Percentiles rank a stretch among this genome's conserved stretches.
Evolutionary conservation across 192 early-diverging fungal species (phyloP).

Genomic region (Chytriomyces sp.): DNA sequence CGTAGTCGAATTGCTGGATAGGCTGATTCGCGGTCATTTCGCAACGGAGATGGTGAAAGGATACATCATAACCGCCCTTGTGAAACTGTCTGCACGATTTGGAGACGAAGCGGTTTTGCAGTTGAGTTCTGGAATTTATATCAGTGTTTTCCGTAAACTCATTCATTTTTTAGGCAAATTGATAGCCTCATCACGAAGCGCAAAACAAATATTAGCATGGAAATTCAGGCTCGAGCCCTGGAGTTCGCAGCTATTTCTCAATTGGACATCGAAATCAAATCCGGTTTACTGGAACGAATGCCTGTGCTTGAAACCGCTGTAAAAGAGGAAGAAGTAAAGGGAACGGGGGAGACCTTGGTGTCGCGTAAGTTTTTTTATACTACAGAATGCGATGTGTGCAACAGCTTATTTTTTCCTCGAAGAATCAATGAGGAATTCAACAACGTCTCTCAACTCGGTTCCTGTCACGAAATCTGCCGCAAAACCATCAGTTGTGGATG

Average conservation of each 20-base stretch:
- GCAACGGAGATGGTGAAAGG: slow-evolving; percentile 75
- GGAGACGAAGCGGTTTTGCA: slow-evolving; percentile 41
- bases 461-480: not conserved
- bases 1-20: slow-evolving; percentile 55
- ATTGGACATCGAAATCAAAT: slow-evolving; percentile 56
- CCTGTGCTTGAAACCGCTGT: slow-evolving; percentile 70
- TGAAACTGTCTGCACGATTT: slow-evolving; percentile 87
- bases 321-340: slow-evolving; percentile 53
- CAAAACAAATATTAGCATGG: slow-evolving; percentile 75
- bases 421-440: slow-evolving; percentile 15
- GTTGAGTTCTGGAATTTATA: slow-evolving; percentile 27
- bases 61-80: slow-evolving; percentile 81
- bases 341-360: slow-evolving; percentile 32
- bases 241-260: slow-evolving; percentile 81
- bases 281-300: slow-evolving; percentile 78
- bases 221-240: slow-evolving; percentile 92
- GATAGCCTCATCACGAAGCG: slow-evolving; percentile 62
- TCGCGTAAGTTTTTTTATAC: not conserved
- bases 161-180: slow-evolving; percentile 43
- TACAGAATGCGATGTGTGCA: not conserved
- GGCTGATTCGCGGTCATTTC: slow-evolving; percentile 75
- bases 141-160: not conserved
- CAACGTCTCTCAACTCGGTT: not conserved
- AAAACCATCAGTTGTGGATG: slow-evolving; percentile 1
- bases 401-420: not conserved